These are phyloP conservation scores for Beta corolliflora DNA, from an alignment of 179 eudicot species.

Conservation along the genomic window DNA sequence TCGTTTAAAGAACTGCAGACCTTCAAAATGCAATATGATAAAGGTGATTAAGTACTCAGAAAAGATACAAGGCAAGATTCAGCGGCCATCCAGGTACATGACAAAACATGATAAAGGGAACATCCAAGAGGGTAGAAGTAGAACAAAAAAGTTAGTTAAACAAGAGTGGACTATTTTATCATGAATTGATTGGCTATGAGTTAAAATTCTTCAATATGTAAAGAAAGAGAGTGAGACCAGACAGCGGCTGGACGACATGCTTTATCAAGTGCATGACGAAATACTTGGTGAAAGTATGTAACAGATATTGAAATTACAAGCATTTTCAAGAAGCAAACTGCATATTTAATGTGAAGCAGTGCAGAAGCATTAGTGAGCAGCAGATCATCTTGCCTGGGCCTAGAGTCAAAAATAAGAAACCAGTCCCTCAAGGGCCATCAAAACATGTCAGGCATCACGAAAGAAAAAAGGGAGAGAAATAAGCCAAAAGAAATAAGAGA, in stretches of 20 bases:
- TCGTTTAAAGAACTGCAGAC: conserved; percentile 49
- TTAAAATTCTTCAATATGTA: background rate
- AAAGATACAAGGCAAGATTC: background rate
- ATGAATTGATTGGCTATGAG: background rate
- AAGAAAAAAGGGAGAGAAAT: background rate
- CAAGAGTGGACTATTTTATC: background rate
- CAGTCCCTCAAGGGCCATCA: background rate
- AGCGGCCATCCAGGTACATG: background rate
- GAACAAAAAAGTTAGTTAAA: too few relatives aligned
- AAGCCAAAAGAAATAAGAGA: background rate
- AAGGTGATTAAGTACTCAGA: background rate
- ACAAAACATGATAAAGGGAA: background rate
- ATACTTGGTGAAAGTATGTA: background rate
- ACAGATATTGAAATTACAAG: background rate
- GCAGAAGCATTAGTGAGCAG: background rate
- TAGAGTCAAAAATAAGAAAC: background rate
- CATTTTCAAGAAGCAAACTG: background rate
- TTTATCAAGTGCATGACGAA: conserved; percentile 3
- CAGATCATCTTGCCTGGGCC: background rate
- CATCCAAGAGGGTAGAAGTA: background rate
- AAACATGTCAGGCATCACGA: background rate
- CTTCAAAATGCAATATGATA: conserved; percentile 42
- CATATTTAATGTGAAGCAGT: background rate
- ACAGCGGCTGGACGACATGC: background rate
- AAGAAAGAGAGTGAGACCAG: background rate